phyloP scores from a whole-genome alignment of 352 stramenopile genomes.

The Phytophthora europaea region DNA sequence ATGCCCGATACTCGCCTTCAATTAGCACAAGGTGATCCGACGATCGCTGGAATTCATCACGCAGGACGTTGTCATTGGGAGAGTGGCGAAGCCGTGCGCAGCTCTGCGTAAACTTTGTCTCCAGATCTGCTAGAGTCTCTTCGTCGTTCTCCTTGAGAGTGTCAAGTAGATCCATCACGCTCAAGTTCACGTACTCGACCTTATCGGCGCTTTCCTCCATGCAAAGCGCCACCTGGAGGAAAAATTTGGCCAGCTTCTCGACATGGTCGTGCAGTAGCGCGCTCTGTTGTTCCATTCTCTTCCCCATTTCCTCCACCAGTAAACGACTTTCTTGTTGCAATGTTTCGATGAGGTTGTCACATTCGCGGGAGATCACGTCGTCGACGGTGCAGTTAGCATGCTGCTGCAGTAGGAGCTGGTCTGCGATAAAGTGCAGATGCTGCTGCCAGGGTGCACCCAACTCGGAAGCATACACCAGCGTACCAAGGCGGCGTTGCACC shows the following conservation, averaged over 20 bases:
- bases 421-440: slow-evolving; percentile 55
- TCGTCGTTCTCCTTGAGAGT: slow-evolving; percentile 83
- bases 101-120: slow-evolving; percentile 56
- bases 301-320: slow-evolving; percentile 71
- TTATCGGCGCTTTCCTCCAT: slow-evolving; percentile 69
- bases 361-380: slow-evolving; percentile 56
- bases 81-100: slow-evolving; percentile 79
- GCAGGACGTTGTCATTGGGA: slow-evolving; percentile 65
- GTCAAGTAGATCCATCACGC: slow-evolving; percentile 77
- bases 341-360: slow-evolving; percentile 54
- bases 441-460: slow-evolving; percentile 59
- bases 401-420: slow-evolving; percentile 69
- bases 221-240: slow-evolving; percentile 53
- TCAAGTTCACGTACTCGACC: slow-evolving; percentile 74
- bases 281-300: slow-evolving; percentile 67
- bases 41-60: slow-evolving; percentile 63
- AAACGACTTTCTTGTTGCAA: slow-evolving; percentile 60
- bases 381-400: slow-evolving; percentile 83
- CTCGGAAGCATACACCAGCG: slow-evolving; percentile 80
- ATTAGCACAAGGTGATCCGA: slow-evolving; percentile 70
- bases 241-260: slow-evolving; percentile 76
- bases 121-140: slow-evolving; percentile 49
- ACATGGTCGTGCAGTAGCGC: slow-evolving; percentile 60
- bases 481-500: slow-evolving; percentile 79
- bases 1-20: slow-evolving; percentile 83